Evolutionary conservation across 805 yeast species (phyloP), one percentile per base, ranked within the genome.

Genomic region (Suhomyces canberraensis): DNA sequence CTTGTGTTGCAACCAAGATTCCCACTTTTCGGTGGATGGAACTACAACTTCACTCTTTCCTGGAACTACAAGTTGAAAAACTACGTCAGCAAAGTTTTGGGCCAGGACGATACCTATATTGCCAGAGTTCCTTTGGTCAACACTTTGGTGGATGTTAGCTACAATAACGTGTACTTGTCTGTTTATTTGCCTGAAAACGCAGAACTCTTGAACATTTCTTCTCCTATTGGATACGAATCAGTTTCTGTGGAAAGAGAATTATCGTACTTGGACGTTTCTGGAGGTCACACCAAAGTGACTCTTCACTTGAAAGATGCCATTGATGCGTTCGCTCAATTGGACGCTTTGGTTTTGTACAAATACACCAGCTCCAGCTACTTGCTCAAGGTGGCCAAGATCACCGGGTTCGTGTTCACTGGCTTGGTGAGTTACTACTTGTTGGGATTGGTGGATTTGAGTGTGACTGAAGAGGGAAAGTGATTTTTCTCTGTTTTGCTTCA

Each of bases 21-120:
- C 69, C 98, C 98, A n/a, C 58, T 93, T 5, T 85, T 87, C 61
- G 98, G 98, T 33, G 95, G 90, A 29, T 93, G 98, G 98, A 75
- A 81, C 52, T 91, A 88, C 64, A 88, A 91, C 64, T 93, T 87
- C 71, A 93, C 98, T 16, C 61, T 91, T 48, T 98, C 98, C n/a
- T 93, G 96, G 96, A 77, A 81, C 33, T 75, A 78, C 45, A 64
- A 70, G 15, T 61, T 90, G 28, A 52, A 64, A 11, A 63, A 76
- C 30, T 81, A 73, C 47, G 67, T 85, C 35, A 78, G 64, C 48
- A 51, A 58, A 27, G 48, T 69, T 13, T 41, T 47, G 18, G 51
- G 47, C 15, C 64, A 66, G 8, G 63, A 62, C 13, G 79, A 76
- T 40, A 60, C 67, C 11, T 86, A 77, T 54, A 54, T 84, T 9